Evolutionary conservation across 2,329 filamentous ascomycete species (phyloP), one percentile per base, ranked within the genome.

Genomic region (Fusarium guadeloupense): DNA sequence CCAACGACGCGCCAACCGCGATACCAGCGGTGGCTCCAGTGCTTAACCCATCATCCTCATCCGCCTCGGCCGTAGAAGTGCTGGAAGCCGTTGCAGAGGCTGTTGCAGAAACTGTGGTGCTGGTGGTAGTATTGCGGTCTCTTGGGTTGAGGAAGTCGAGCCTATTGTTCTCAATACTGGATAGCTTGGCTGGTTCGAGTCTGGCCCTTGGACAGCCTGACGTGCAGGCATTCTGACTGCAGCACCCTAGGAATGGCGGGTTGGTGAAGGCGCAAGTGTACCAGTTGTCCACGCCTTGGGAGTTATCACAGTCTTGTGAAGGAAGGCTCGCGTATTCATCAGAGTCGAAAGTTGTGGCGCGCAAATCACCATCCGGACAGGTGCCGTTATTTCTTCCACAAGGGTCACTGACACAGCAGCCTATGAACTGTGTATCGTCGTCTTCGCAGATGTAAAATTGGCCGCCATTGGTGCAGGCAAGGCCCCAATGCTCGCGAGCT

Each of bases 201-300:
- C 44, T 54, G 23, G 35, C 13, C 17, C 56, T 54, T 5, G 66
- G 38, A 23, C 68, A 70, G 2, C 28, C 53, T 3, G 35, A 31
- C 7, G 1, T 38, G 35, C 73, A 75, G 8, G 69, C 58, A 26
- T 69, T 64, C 25, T 54, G 52, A 4, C 46, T 21, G 47, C 77
- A 80, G 64, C 78, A 80, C 19, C 78, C 78, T 21, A 80, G 31
- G 39, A 78, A 80, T 1, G 77, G 73, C 9, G 73, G 73, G 4
- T 28, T 52, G 38, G 58, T 70, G 17, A 33, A 45, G 16, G 59
- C 45, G 63, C 78, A 80, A 0, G 74, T 74, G 39, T 73, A 80
- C 74, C 75, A 80, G 5, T 66, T 48, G 6, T 53, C 48, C 1
- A 28, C 35, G 10, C 52, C 59, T 7, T 63, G 49, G 21, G 49